phyloP scores from a whole-genome alignment of 805 yeast genomes.

The Sungouiozyma intestinalis region DNA sequence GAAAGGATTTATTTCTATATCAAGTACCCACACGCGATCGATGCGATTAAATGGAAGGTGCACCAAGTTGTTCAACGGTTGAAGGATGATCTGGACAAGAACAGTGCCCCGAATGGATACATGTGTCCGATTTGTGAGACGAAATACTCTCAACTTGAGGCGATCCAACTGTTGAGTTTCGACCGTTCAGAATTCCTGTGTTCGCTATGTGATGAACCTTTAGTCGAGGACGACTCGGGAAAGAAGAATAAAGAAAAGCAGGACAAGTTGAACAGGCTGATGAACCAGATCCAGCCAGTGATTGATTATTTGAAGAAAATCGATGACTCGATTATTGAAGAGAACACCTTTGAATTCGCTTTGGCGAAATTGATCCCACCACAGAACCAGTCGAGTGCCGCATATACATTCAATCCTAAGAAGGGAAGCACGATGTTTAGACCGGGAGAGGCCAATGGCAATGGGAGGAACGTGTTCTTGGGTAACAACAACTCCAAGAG shows the following conservation, averaged over 20 bases:
- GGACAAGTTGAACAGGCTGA: slow-evolving; percentile 67
- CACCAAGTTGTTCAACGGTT: slow-evolving; percentile 71
- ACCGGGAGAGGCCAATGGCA: slow-evolving; percentile 22
- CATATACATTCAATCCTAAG: slow-evolving; percentile 53
- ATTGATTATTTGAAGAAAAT: slow-evolving; percentile 74
- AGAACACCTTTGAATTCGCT: slow-evolving; percentile 82
- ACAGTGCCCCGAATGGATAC: slow-evolving; percentile 88
- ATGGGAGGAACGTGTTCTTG: slow-evolving; percentile 19
- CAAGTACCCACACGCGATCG: slow-evolving; percentile 87
- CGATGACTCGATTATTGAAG: slow-evolving; percentile 70
- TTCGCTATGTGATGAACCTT: slow-evolving; percentile 65
- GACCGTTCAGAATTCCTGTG: slow-evolving; percentile 77
- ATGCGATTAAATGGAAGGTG: slow-evolving; percentile 92
- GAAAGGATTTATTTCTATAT: slow-evolving; percentile 76
- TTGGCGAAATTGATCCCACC: slow-evolving; percentile 79
- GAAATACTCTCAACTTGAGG: slow-evolving; percentile 78
- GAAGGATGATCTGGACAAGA: slow-evolving; percentile 74
- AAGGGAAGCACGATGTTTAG: slow-evolving; percentile 36
- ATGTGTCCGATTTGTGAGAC: slow-evolving; percentile 79
- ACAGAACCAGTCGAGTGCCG: slow-evolving; percentile 54
- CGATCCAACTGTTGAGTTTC: slow-evolving; percentile 67
- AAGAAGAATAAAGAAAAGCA: slow-evolving; percentile 74
- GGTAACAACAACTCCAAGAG: slow-evolving; percentile 35
- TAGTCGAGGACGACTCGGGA: slow-evolving; percentile 82
- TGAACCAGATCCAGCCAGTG: slow-evolving; percentile 84